These are phyloP conservation scores for Aspergillus luchuensis DNA, from an alignment of 2,329 filamentous ascomycete species.

Conservation along the genomic window DNA sequence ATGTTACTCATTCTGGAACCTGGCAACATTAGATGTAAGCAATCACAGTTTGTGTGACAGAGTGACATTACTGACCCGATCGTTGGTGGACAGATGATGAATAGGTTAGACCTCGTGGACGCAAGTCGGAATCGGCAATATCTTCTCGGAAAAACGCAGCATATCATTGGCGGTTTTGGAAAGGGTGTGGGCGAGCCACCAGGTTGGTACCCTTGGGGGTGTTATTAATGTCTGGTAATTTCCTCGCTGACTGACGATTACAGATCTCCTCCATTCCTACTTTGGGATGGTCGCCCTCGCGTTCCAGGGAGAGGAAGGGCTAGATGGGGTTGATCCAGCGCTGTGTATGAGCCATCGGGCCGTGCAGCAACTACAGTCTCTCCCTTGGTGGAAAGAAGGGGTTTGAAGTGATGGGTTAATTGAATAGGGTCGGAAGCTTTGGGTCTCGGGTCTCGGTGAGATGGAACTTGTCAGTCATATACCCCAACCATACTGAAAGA, in stretches of 20 bases:
- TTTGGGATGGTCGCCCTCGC: conserved; percentile 80
- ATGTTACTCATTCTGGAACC: conserved; percentile 94
- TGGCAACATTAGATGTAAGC: conserved; percentile 60
- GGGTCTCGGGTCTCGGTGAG: not conserved
- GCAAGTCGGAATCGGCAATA: conserved; percentile 68
- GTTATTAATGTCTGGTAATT: not conserved
- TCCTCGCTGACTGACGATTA: not conserved
- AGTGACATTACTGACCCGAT: conserved; percentile 20
- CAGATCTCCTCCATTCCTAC: conserved; percentile 83
- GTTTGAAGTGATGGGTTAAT: not conserved
- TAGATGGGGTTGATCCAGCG: conserved; percentile 72
- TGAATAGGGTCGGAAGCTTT: not conserved
- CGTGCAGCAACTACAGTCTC: conserved; percentile 42
- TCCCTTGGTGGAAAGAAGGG: conserved; percentile 41
- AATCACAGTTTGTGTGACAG: not conserved
- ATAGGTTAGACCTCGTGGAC: conserved; percentile 61
- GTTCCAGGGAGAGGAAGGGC: conserved; percentile 67
- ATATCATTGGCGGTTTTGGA: conserved; percentile 79
- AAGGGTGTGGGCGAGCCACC: conserved; percentile 69
- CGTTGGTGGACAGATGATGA: conserved; percentile 56
- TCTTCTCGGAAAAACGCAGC: conserved; percentile 82
- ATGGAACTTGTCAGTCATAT: conserved; percentile 10
- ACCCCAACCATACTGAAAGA: not conserved
- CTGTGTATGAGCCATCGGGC: conserved; percentile 69
- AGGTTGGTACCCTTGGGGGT: conserved; percentile 48